Conservation (phyloP, 208 protist genomes). For the Leishmania major region DNA sequence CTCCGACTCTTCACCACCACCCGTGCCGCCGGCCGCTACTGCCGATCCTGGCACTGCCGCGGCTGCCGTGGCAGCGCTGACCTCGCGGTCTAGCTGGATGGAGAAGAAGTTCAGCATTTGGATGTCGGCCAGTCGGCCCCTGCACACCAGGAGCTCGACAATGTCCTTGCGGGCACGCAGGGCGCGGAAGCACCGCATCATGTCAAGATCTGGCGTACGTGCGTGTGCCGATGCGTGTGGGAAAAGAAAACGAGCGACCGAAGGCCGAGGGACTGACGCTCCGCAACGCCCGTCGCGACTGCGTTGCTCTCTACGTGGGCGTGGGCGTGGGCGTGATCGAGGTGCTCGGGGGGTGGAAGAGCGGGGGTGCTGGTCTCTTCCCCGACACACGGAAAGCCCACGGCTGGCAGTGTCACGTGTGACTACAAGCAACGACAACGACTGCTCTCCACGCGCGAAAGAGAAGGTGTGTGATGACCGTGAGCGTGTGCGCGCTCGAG, state of each 20-base stretch:
- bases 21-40: neutral
- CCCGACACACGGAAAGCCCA: neutral
- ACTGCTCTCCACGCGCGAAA: neutral
- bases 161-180: constrained; percentile 57
- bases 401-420: neutral
- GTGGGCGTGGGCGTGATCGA: neutral
- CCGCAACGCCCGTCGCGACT: neutral
- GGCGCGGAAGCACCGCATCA: constrained; percentile 26
- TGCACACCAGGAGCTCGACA: constrained; percentile 60
- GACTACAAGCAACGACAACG: neutral
- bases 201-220: constrained; percentile 3
- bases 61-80: constrained; percentile 2
- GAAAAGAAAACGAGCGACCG: neutral
- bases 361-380: neutral
- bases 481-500: neutral
- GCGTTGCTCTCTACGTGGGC: neutral
- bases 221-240: neutral
- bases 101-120: constrained; percentile 74
- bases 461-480: neutral
- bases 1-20: neutral
- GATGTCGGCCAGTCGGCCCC: constrained; percentile 66
- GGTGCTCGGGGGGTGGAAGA: neutral
- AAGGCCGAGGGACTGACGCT: neutral
- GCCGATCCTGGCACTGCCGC: neutral
- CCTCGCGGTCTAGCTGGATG: constrained; percentile 34